Conservation (phyloP, 2,329 filamentous ascomycete species). For the Aspergillus sp. region DNA sequence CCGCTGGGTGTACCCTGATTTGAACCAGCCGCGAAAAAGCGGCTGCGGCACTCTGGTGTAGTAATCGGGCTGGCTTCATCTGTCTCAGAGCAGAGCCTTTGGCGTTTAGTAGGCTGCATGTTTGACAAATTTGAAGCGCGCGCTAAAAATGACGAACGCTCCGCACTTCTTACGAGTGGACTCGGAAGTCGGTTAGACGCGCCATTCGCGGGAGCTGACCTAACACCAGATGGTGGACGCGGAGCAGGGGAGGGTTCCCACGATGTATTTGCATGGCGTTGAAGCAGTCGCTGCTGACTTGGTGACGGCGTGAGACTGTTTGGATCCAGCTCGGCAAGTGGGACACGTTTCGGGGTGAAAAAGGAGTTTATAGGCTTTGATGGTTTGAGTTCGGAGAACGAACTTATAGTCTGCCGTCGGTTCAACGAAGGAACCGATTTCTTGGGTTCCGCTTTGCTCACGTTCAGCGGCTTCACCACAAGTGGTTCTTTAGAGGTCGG, state of each 20-base stretch:
- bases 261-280: slow-evolving; percentile 52
- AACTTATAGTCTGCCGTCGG: slow-evolving; percentile 42
- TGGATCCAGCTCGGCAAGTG: slow-evolving; percentile 66
- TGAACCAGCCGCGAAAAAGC: slow-evolving; percentile 45
- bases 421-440: slow-evolving; percentile 36
- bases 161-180: slow-evolving; percentile 41
- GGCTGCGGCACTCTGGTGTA: slow-evolving; percentile 42
- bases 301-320: slow-evolving; percentile 68
- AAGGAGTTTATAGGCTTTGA: slow-evolving; percentile 63
- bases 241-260: slow-evolving; percentile 57
- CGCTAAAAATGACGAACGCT: slow-evolving; percentile 41
- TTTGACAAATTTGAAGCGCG: slow-evolving; percentile 41
- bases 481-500: slow-evolving; percentile 80
- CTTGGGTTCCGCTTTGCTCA: slow-evolving; percentile 24
- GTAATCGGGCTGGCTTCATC: slow-evolving; percentile 35
- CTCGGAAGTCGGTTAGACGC: slow-evolving; percentile 42
- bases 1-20: slow-evolving; percentile 42
- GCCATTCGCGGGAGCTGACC: slow-evolving; percentile 36
- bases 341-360: slow-evolving; percentile 63
- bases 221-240: slow-evolving; percentile 34
- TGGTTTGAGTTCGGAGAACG: slow-evolving; percentile 57
- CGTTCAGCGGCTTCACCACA: slow-evolving; percentile 34
- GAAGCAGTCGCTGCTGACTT: slow-evolving; percentile 59
- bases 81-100: slow-evolving; percentile 52
- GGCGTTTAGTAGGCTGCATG: slow-evolving; percentile 51